Evolutionary conservation across 805 yeast genomes (phyloP).

Genomic region (Yamadazyma endophytica): DNA sequence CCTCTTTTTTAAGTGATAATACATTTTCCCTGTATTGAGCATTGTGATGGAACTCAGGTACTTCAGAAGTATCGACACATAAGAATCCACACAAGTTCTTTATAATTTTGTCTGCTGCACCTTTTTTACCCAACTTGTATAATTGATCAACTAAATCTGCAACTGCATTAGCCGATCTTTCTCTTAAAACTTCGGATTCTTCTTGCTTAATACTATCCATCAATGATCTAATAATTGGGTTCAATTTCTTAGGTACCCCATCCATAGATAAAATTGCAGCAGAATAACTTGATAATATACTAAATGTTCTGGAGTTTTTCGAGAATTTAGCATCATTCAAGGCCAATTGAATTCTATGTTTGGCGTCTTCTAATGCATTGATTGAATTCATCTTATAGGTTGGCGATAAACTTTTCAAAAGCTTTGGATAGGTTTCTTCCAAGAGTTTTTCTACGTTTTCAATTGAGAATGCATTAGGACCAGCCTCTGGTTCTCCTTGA

Average conservation of each 20-base stretch:
- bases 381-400: slow-evolving; percentile 66
- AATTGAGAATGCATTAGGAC: slow-evolving; percentile 85
- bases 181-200: slow-evolving; percentile 60
- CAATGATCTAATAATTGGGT: slow-evolving; percentile 80
- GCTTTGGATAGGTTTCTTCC: slow-evolving; percentile 59
- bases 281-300: slow-evolving; percentile 73
- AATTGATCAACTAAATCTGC: slow-evolving; percentile 61
- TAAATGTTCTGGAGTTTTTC: slow-evolving; percentile 44
- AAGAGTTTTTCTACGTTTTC: slow-evolving; percentile 70
- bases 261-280: slow-evolving; percentile 62
- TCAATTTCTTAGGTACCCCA: slow-evolving; percentile 80
- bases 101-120: slow-evolving; percentile 82
- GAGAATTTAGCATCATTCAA: slow-evolving; percentile 64
- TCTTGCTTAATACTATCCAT: slow-evolving; percentile 92
- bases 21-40: slow-evolving; percentile 50
- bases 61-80: slow-evolving; percentile 94
- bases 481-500: slow-evolving; percentile 92
- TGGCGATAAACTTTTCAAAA: slow-evolving; percentile 60
- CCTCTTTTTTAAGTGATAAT: slow-evolving; percentile 76
- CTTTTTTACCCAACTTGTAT: slow-evolving; percentile 51
- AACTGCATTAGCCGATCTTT: slow-evolving; percentile 65
- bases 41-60: slow-evolving; percentile 82
- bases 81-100: slow-evolving; percentile 88
- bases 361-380: slow-evolving; percentile 75
- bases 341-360: slow-evolving; percentile 59